Base-by-base conservation (phyloP, 805 yeast species). In the Lipomyces japonicus region DNA sequence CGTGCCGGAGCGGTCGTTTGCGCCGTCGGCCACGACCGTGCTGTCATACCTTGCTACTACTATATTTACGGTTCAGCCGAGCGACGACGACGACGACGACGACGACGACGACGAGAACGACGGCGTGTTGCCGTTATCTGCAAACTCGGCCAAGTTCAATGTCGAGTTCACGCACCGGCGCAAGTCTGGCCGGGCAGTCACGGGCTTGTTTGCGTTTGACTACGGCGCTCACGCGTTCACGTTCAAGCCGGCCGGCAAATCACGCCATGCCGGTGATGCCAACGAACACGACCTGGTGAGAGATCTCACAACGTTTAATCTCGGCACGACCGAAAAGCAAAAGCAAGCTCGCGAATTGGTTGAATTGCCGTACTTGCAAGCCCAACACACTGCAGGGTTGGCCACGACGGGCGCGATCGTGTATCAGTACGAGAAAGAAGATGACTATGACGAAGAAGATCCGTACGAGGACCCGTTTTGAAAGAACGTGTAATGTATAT, bases 371-470 rank as follows among this genome's bases (percentile, higher is more conserved):
- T 91, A 74, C 66, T 71, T 91, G 72, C 86, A 84, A 57, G 97
- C 97, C 0, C 97, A 91, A 63, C 74, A 78, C 50, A 71, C 73
- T 16, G 67, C 75, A 26, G 86, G 84, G 19, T 77, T 80, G 30
- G 96, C 95, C 46, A 48, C 48, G 16, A 46, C 59, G 9, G 96
- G 97, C 18, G 97, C 98, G 0, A 90, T 93, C 59, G 95, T 91
- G 3, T 91, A 91, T 64, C 93, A 93, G 64, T 93, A 82, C 65
- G 97, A 93, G 62, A 87, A 90, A 64, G 97, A 91, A 66, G 98
- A 91, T 65, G 98, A 91, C 67, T 91, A 90, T 64, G 98, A 91
- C 63, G 98, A 91, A 66, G 97, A 93, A 61, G 98, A 91, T 68
- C 97, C 97, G 0, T 91, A 82, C 63, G 98, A 91, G 65, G 97